Evolutionary conservation across 768 basidiomycete genomes (phyloP).

Genomic region (Psilocybe subaeruginosa): DNA sequence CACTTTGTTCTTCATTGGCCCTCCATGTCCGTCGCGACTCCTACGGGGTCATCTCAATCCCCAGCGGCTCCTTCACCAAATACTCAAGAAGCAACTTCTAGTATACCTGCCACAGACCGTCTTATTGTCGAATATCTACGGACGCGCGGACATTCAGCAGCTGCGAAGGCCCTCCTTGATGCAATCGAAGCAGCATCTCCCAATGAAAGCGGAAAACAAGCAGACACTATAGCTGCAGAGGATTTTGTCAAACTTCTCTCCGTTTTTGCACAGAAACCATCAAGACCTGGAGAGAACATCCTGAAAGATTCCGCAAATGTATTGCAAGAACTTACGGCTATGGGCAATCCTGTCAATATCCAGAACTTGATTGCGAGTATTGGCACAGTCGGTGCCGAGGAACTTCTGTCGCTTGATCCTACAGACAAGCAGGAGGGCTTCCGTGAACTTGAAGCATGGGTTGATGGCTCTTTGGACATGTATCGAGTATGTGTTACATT

Average conservation of each 20-base stretch:
- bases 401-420: slow-evolving; percentile 79
- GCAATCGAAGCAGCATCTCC: slow-evolving; percentile 46
- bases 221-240: slow-evolving; percentile 47
- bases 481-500: slow-evolving; percentile 63
- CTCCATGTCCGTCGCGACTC: slow-evolving; percentile 51
- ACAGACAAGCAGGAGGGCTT: slow-evolving; percentile 88
- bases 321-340: slow-evolving; percentile 65
- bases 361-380: slow-evolving; percentile 79
- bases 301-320: slow-evolving; percentile 69
- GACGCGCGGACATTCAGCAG: slow-evolving; percentile 46
- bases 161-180: slow-evolving; percentile 52
- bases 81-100: slow-evolving; percentile 38
- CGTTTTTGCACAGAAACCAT: slow-evolving; percentile 70
- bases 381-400: slow-evolving; percentile 80
- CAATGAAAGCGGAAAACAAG: slow-evolving; percentile 44
- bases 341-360: slow-evolving; percentile 73
- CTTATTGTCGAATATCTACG: slow-evolving; percentile 53
- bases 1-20: background rate
- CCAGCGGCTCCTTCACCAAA: slow-evolving; percentile 51
- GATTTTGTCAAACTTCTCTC: slow-evolving; percentile 61
- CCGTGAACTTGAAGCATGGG: slow-evolving; percentile 85
- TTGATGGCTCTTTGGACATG: slow-evolving; percentile 90
- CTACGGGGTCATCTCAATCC: slow-evolving; percentile 54
- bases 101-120: slow-evolving; percentile 41
- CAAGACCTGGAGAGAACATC: slow-evolving; percentile 69